Evolutionary conservation across 306 rosid species (phyloP), one percentile per base, ranked within the genome.

Genomic region (Parietaria judaica): DNA sequence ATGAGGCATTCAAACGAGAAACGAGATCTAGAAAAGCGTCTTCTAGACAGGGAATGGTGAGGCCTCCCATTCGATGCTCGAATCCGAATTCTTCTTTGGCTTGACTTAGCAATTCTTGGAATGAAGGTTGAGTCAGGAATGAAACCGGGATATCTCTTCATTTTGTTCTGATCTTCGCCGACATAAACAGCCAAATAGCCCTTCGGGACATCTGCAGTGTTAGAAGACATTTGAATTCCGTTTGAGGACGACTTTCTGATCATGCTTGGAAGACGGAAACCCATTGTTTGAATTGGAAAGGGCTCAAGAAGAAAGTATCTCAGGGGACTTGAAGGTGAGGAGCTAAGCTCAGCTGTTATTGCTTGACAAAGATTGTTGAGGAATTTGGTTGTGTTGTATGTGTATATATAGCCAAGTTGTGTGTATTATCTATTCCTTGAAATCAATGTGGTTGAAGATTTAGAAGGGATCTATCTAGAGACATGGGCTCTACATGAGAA

Each of bases 21-120:
- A 41, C 45, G 45, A 41, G 45, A 41, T 41, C 45, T 5, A 41
- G 1, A 64, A 76, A 73, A 14, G 14, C 48, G 7, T 72, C 78
- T 59, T 79, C 78, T 4, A 59, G 56, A 66, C 81, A 79, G 50
- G 81, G 82, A 65, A 69, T 71, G 63, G 82, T 80, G 46, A 80
- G 71, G 38, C 89, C 86, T n/a, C 85, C 80, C 78, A 71, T 66
- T 14, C 79, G 79, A 82, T 80, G 86, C 34, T 78, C 67, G 53
- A 65, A 80, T 51, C 82, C 79, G 5, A 75, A 73, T 60, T 80
- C 83, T 79, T 84, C 81, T 39, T 78, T 70, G 2, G 75, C 81
- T 35, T 65, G 54, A 48, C 36, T 74, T 38, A 74, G 47, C 35
- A 76, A 46, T 7, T 78, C 63, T 61, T 71, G 77, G 50, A 81